Percentiles rank a stretch among this genome's conserved stretches.
Conservation (phyloP, 2,329 filamentous ascomycete genomes). For the Aspergillus fumigatiaffinis region DNA sequence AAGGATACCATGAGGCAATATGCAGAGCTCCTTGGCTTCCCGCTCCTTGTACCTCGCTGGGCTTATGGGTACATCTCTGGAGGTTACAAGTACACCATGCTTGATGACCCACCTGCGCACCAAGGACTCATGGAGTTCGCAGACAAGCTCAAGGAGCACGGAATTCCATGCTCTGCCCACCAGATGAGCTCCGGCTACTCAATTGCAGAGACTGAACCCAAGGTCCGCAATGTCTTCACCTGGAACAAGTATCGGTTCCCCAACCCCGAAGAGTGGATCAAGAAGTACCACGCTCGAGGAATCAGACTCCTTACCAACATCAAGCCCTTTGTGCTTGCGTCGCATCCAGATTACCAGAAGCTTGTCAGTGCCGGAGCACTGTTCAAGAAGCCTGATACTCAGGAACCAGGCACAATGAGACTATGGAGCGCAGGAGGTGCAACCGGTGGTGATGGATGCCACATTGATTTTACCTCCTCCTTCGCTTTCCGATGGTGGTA, state of each 20-base stretch:
- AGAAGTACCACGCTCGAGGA: slow-evolving; percentile 59
- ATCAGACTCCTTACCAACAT: slow-evolving; percentile 68
- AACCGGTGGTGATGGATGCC: slow-evolving; percentile 65
- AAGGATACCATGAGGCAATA: slow-evolving; percentile 64
- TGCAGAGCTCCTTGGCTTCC: slow-evolving; percentile 64
- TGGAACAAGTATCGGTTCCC: slow-evolving; percentile 71
- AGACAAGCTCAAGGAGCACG: slow-evolving; percentile 58
- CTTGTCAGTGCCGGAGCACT: slow-evolving; percentile 58
- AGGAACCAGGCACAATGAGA: slow-evolving; percentile 54
- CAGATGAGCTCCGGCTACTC: slow-evolving; percentile 73
- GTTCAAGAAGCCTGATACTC: slow-evolving; percentile 58
- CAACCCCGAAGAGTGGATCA: slow-evolving; percentile 61
- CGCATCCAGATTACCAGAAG: slow-evolving; percentile 62
- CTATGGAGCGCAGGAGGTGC: slow-evolving; percentile 71
- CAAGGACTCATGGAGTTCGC: slow-evolving; percentile 61
- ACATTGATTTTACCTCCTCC: slow-evolving; percentile 69
- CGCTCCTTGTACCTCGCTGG: slow-evolving; percentile 65
- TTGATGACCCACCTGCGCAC: slow-evolving; percentile 52
- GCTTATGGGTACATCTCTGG: slow-evolving; percentile 70
- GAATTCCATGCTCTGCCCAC: slow-evolving; percentile 67
- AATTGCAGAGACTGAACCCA: slow-evolving; percentile 62
- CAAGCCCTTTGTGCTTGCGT: slow-evolving; percentile 67
- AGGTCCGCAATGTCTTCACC: slow-evolving; percentile 66
- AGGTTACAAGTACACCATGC: slow-evolving; percentile 59
- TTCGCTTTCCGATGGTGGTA: slow-evolving; percentile 70